Conservation (phyloP, 495 filamentous ascomycete genomes). For the Neurospora sp. region DNA sequence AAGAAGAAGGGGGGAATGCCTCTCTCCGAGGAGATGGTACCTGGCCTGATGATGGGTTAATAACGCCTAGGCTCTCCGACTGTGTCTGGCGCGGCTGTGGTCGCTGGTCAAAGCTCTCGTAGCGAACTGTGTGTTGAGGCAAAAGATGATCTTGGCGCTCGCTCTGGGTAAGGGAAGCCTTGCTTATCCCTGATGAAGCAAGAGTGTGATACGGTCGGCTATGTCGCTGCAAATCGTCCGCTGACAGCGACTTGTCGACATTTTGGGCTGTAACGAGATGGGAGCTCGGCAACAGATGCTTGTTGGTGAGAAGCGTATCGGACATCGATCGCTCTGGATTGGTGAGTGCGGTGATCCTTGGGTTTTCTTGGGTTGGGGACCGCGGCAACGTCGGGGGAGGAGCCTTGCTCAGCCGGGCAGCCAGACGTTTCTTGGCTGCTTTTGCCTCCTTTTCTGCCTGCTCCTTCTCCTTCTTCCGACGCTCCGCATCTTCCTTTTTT, state of each 20-base stretch:
- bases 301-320: slow-evolving; percentile 17
- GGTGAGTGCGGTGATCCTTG: slow-evolving; percentile 1
- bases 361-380: slow-evolving; percentile 9
- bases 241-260: slow-evolving; percentile 9
- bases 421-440: slow-evolving; percentile 17
- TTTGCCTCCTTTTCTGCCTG: slow-evolving; percentile 29
- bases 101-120: background rate
- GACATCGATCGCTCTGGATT: slow-evolving; percentile 22
- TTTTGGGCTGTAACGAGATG: slow-evolving; percentile 4
- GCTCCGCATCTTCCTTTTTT: slow-evolving; percentile 36
- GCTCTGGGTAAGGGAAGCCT: background rate
- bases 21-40: slow-evolving; percentile 9
- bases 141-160: background rate
- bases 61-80: slow-evolving; percentile 3
- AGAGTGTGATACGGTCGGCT: slow-evolving; percentile 16
- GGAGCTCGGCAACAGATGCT: slow-evolving; percentile 1
- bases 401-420: slow-evolving; percentile 24
- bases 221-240: slow-evolving; percentile 12
- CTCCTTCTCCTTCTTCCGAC: slow-evolving; percentile 32
- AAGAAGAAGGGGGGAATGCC: slow-evolving; percentile 23
- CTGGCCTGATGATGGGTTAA: background rate
- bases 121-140: background rate
- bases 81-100: slow-evolving; percentile 4
- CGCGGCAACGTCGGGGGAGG: slow-evolving; percentile 13
- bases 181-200: background rate